Base-by-base conservation (phyloP, 1,139 yeast genomes). In the Geotrichum europaeum region DNA sequence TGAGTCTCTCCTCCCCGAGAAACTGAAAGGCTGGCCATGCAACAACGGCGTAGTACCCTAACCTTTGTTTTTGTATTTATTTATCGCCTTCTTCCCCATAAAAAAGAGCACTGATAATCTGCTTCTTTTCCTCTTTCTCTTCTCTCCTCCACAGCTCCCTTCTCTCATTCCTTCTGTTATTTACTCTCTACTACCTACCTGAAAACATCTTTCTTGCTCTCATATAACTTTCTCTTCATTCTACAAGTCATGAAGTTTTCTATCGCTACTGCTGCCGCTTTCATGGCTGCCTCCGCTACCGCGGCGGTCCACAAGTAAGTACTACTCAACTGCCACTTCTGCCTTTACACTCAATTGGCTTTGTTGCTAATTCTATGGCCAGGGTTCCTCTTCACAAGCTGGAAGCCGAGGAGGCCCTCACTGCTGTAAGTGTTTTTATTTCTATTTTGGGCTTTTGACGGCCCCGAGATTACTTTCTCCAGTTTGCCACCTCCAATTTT, bases 371-470 rank as follows among this genome's bases (percentile, higher is more conserved):
- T 18, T 4, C 25, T 15, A 20, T 30, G 30, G 3, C 12, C 25
- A 68, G 71, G 61, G 85, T 89, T 51, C 81, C 83, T 68, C 80
- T 89, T 69, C 79, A 81, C 69, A 88, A 86, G 75, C 79, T 84
- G 56, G 81, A 92, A 6, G 70, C 80, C 55, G 84, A 82, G 36
- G 90, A 85, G 60, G 81, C 84, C 51, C 79, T 85, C 68, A 80
- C 82, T 65, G 89, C 85, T 56, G 76, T 79, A 66, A 61, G 70
- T 67, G 5, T 3, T 20, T 13, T 47, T 10, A 34, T 55, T 20
- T 34, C 22, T 12, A 9, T n/a, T n/a, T 49, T 20, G 18, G n/a
- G 30, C n/a, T 53, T 9, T 13, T 58, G 13, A 34, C n/a, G 18
- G 36, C 32, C 45, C 25, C 45, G 36, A 40, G 24, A 15, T 30